Evolutionary conservation across 208 protist genomes (phyloP).

Genomic region (Acanthamoeba sp.): DNA sequence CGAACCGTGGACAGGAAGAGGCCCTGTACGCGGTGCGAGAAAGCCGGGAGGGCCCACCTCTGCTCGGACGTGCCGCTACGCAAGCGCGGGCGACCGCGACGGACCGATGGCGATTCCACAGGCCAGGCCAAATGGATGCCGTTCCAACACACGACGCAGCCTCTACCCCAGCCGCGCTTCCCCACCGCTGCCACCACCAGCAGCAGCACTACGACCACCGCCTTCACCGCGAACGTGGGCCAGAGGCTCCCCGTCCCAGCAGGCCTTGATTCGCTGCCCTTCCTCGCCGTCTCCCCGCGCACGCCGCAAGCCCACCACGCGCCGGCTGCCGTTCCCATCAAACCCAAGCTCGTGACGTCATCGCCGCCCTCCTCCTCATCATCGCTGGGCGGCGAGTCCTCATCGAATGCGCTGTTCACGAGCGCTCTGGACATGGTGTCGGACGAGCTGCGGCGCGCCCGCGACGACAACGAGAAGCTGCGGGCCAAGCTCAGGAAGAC

Average conservation of each 20-base stretch:
- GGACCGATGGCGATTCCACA: neutral
- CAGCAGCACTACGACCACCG: too few species aligned
- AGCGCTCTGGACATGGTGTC: neutral
- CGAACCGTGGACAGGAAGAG: neutral
- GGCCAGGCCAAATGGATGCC: too few species aligned
- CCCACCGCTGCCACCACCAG: too few species aligned
- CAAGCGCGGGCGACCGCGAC: neutral
- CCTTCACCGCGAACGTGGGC: too few species aligned
- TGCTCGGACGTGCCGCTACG: constrained; percentile 15
- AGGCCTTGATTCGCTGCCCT: too few species aligned
- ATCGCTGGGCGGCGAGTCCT: neutral
- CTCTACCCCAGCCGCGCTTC: too few species aligned
- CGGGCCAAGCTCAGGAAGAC: neutral
- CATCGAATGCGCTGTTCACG: neutral
- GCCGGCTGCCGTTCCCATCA: neutral
- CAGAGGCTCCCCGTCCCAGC: too few species aligned
- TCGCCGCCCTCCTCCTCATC: neutral
- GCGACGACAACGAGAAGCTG: neutral
- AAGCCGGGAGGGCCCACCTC: neutral
- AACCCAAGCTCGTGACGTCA: neutral
- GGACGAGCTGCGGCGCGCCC: neutral
- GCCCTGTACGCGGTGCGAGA: neutral
- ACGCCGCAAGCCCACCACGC: too few species aligned
- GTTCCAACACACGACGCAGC: too few species aligned
- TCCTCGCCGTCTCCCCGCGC: too few species aligned